Conservation (phyloP, 257 asterid species). For the Rubia yunnanensis region DNA sequence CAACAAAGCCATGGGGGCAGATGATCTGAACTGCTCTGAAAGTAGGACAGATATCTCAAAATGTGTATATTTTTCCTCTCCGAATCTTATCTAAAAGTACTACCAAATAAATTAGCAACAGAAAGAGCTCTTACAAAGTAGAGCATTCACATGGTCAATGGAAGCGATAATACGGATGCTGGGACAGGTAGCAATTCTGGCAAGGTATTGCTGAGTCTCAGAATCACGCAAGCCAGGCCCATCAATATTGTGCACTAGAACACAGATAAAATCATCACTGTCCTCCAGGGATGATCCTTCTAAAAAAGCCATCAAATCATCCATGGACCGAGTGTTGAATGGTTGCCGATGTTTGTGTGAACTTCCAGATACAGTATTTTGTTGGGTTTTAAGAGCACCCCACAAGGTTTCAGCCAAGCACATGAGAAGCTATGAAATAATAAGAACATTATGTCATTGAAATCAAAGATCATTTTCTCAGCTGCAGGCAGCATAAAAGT, state of each 20-base stretch:
- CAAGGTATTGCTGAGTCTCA: constrained; percentile 74
- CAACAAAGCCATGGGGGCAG: too few species aligned
- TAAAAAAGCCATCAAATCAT: constrained; percentile 66
- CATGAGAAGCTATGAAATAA: constrained; percentile 50
- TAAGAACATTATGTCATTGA: constrained; percentile 14
- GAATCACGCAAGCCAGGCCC: constrained; percentile 84
- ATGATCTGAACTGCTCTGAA: too few species aligned
- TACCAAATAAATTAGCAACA: background rate
- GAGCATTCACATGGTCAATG: constrained; percentile 82
- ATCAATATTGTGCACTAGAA: constrained; percentile 72
- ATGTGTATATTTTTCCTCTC: background rate
- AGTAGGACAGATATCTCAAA: too few species aligned
- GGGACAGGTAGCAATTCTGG: constrained; percentile 78
- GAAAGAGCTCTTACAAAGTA: constrained; percentile 53
- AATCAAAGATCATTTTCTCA: background rate
- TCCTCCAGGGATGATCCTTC: constrained; percentile 48
- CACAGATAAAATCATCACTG: constrained; percentile 52
- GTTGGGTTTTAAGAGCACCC: constrained; percentile 64
- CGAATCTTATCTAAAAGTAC: background rate
- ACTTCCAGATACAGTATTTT: constrained; percentile 28
- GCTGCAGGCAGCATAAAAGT: background rate
- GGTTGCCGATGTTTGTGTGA: constrained; percentile 49
- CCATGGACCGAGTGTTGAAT: constrained; percentile 60
- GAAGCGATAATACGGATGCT: constrained; percentile 80
- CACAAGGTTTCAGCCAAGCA: constrained; percentile 69